These are phyloP conservation scores for Ophiostoma australiae DNA, from an alignment of 2,329 filamentous ascomycete genomes.

Conservation along the genomic window DNA sequence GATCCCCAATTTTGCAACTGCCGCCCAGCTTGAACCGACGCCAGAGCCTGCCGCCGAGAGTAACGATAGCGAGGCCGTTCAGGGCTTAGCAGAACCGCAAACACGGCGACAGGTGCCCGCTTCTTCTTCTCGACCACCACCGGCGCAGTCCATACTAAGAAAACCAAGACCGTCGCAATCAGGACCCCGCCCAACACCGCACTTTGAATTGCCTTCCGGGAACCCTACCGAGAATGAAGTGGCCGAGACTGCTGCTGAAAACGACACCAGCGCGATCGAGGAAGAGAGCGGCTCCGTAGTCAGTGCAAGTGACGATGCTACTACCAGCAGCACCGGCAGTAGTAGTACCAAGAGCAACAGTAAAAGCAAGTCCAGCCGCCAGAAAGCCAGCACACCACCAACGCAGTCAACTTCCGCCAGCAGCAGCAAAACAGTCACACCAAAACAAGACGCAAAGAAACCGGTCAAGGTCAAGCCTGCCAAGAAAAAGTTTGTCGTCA, in stretches of 20 bases:
- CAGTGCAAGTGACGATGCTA: neutral
- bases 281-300: neutral
- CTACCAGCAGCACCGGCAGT: neutral
- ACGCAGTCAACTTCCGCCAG: conserved; percentile 2
- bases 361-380: neutral
- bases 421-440: conserved; percentile 17
- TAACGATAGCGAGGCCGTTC: neutral
- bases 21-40: conserved; percentile 24
- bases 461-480: conserved; percentile 11
- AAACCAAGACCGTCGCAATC: conserved; percentile 44
- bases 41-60: neutral
- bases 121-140: conserved; percentile 46
- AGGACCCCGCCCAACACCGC: conserved; percentile 54
- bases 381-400: neutral
- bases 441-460: conserved; percentile 12
- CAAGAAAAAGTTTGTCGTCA: conserved; percentile 41
- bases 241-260: conserved; percentile 27
- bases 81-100: neutral
- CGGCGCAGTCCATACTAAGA: conserved; percentile 55
- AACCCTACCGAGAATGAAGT: conserved; percentile 36
- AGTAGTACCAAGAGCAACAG: neutral
- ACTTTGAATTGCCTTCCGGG: conserved; percentile 51
- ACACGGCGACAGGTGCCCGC: conserved; percentile 21
- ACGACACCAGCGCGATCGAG: conserved; percentile 32
- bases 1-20: conserved; percentile 8